Evolutionary conservation across 1,139 yeast species (phyloP).

Genomic region (Yamadazyma friedrichii): DNA sequence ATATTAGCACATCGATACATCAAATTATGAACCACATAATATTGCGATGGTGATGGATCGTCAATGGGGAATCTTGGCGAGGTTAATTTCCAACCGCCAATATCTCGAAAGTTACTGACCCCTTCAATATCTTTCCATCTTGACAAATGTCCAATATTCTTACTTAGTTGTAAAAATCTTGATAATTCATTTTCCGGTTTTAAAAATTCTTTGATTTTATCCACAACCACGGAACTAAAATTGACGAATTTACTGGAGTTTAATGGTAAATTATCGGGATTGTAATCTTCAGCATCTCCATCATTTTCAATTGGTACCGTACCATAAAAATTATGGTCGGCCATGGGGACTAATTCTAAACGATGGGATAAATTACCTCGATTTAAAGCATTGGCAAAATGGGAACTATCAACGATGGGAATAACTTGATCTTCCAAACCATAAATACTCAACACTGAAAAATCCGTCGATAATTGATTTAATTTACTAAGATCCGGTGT

Average conservation of each 20-base stretch:
- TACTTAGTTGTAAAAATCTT: constrained; percentile 46
- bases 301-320: constrained; percentile 29
- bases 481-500: constrained; percentile 47
- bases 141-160: constrained; percentile 37
- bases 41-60: constrained; percentile 17
- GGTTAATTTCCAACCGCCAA: constrained; percentile 69
- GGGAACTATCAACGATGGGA: constrained; percentile 61
- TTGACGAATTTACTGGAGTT: constrained; percentile 47
- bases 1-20: constrained; percentile 68
- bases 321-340: constrained; percentile 83
- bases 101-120: constrained; percentile 70
- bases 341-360: constrained; percentile 58
- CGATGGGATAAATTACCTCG: constrained; percentile 52
- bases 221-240: constrained; percentile 56
- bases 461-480: constrained; percentile 40
- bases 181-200: constrained; percentile 46
- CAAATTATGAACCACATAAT: constrained; percentile 52
- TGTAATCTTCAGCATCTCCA: constrained; percentile 27
- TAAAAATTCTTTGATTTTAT: constrained; percentile 53
- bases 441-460: constrained; percentile 65
- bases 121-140: constrained; percentile 70
- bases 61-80: constrained; percentile 25
- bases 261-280: constrained; percentile 44
- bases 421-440: constrained; percentile 68
- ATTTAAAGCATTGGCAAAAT: constrained; percentile 55